Evolutionary conservation across 257 asterid genomes (phyloP).

Genomic region (Craterostigma plantagineum): DNA sequence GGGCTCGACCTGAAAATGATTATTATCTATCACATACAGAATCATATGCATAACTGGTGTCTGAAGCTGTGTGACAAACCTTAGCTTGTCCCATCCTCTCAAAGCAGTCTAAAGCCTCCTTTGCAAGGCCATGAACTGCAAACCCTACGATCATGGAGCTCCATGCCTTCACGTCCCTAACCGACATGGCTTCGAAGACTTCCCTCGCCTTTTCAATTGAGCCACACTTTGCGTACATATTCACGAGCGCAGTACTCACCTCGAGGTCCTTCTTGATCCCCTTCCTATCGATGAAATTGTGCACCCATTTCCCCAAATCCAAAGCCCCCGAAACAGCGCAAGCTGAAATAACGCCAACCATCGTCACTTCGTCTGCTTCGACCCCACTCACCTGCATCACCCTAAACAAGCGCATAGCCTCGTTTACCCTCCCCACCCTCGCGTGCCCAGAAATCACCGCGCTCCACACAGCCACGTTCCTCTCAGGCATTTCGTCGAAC

Average conservation of each 20-base stretch:
- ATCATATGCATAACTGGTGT: too few species aligned
- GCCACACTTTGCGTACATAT: constrained; percentile 77
- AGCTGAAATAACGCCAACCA: constrained; percentile 53
- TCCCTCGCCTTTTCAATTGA: constrained; percentile 42
- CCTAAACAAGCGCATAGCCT: constrained; percentile 43
- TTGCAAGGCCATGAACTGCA: constrained; percentile 42
- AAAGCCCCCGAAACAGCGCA: constrained; percentile 52
- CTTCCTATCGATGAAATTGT: constrained; percentile 30
- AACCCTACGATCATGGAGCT: constrained; percentile 63
- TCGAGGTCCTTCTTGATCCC: constrained; percentile 44
- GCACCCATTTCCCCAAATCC: constrained; percentile 65
- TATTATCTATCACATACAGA: constrained; percentile 1
- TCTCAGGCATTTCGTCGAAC: constrained; percentile 57
- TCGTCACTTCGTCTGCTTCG: constrained; percentile 48
- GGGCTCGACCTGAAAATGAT: constrained; percentile 36
- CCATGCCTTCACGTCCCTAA: constrained; percentile 68
- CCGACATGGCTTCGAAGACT: constrained; percentile 39
- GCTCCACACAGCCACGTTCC: constrained; percentile 59
- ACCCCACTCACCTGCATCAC: constrained; percentile 45
- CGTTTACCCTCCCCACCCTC: constrained; percentile 41
- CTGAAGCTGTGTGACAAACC: too few species aligned
- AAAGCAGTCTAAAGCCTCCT: constrained; percentile 37
- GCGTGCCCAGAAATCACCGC: constrained; percentile 56
- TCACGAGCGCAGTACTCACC: constrained; percentile 53
- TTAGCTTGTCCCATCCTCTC: constrained; percentile 35